Evolutionary conservation across 78 protist genomes (phyloP).

Genomic region (Salpingoeca rosetta): DNA sequence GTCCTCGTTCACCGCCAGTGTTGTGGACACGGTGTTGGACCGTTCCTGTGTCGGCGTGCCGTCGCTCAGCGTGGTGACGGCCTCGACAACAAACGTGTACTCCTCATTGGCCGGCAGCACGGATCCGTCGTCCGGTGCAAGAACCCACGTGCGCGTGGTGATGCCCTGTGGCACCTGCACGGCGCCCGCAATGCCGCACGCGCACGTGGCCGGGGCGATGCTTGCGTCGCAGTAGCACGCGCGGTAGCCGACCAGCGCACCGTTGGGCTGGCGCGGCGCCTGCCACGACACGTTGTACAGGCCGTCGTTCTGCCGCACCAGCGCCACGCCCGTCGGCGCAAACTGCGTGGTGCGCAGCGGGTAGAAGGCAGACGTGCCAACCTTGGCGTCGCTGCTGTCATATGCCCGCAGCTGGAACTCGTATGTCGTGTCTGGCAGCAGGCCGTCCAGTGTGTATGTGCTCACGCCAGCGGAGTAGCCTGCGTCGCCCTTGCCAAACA

Average conservation of each 20-base stretch:
- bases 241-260: background rate
- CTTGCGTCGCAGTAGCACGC: background rate
- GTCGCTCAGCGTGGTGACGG: background rate
- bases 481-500: background rate
- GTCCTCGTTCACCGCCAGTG: too few relatives aligned
- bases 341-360: too few relatives aligned
- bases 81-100: background rate
- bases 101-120: background rate
- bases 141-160: background rate
- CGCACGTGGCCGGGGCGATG: background rate
- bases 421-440: background rate
- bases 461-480: background rate
- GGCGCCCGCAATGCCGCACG: background rate
- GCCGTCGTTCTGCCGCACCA: too few relatives aligned
- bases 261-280: background rate
- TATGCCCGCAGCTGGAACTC: background rate
- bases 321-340: too few relatives aligned
- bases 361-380: too few relatives aligned
- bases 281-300: background rate
- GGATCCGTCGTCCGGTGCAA: background rate
- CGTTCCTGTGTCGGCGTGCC: too few relatives aligned
- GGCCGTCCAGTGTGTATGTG: background rate
- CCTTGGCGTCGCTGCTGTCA: background rate
- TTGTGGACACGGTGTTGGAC: too few relatives aligned
- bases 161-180: background rate